These are phyloP conservation scores for Fagus crenata DNA, from an alignment of 306 rosid species.

Conservation along the genomic window DNA sequence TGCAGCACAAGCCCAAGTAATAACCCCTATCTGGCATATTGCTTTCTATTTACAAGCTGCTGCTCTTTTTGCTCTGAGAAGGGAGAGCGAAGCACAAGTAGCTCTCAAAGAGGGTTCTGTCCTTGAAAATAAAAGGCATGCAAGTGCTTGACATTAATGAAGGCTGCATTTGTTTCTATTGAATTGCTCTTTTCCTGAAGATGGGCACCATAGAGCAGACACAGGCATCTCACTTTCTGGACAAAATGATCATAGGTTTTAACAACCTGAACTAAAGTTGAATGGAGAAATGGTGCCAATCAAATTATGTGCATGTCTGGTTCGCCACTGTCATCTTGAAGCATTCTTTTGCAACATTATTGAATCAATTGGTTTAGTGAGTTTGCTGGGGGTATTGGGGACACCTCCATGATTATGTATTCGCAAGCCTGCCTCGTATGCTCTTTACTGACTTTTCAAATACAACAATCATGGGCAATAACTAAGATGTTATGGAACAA, in stretches of 20 bases:
- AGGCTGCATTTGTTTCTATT: constrained; percentile 24
- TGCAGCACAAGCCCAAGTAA: constrained; percentile 73
- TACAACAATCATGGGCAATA: constrained; percentile 41
- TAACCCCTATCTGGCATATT: constrained; percentile 78
- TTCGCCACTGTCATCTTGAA: constrained; percentile 50
- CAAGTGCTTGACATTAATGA: constrained; percentile 34
- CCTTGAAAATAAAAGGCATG: constrained; percentile 63
- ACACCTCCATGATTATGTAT: constrained; percentile 25
- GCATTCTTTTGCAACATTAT: constrained; percentile 56
- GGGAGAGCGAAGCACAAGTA: constrained; percentile 67
- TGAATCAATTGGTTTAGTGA: constrained; percentile 41
- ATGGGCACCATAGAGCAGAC: constrained; percentile 35
- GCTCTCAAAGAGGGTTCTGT: constrained; percentile 78
- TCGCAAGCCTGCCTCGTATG: constrained; percentile 38
- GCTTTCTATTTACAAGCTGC: constrained; percentile 80
- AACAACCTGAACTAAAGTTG: constrained; percentile 27
- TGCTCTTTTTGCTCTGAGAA: constrained; percentile 60
- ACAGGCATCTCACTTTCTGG: constrained; percentile 46
- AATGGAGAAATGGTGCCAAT: constrained; percentile 39
- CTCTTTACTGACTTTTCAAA: constrained; percentile 38
- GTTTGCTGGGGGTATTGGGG: constrained; percentile 33
- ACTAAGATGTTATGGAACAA: constrained; percentile 35
- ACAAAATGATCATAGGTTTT: constrained; percentile 29
- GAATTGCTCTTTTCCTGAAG: constrained; percentile 28
- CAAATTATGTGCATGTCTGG: constrained; percentile 44